phyloP scores from a whole-genome alignment of 768 basidiomycete genomes.

The Mycena galericulata region DNA sequence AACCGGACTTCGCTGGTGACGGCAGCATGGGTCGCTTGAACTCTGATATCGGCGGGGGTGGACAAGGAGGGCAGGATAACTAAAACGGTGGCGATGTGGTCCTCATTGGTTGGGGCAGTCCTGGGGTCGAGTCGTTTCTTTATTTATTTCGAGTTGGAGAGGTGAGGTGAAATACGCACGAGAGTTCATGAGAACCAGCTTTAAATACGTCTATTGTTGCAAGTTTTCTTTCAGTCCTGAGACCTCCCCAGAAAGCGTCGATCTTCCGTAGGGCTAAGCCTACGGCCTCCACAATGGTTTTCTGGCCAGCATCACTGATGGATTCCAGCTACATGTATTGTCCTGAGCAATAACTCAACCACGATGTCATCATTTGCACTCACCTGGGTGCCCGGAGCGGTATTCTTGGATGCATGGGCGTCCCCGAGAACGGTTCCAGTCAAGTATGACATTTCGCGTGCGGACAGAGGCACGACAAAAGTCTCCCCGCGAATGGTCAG shows the following conservation, averaged over 20 bases:
- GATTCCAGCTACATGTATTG: neutral
- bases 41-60: neutral
- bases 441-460: constrained; percentile 4
- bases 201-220: neutral
- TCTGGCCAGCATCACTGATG: neutral
- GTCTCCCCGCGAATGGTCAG: constrained; percentile 8
- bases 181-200: constrained; percentile 9
- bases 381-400: neutral
- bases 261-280: neutral
- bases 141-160: neutral
- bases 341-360: neutral
- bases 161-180: neutral
- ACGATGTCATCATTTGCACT: neutral
- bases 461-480: neutral
- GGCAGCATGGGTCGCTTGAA: neutral
- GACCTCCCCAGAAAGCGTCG: neutral
- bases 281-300: neutral
- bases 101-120: too few species aligned
- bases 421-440: neutral
- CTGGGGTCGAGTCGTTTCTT: neutral
- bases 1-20: neutral
- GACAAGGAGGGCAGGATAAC: neutral
- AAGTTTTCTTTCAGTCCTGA: neutral
- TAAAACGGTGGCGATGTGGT: constrained; percentile 3
- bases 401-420: neutral